A percentile compares a stretch with the other conserved stretches of the same genome.
Evolutionary conservation across 257 asterid genomes (phyloP).

Genomic region (Solanum sparsipilum): DNA sequence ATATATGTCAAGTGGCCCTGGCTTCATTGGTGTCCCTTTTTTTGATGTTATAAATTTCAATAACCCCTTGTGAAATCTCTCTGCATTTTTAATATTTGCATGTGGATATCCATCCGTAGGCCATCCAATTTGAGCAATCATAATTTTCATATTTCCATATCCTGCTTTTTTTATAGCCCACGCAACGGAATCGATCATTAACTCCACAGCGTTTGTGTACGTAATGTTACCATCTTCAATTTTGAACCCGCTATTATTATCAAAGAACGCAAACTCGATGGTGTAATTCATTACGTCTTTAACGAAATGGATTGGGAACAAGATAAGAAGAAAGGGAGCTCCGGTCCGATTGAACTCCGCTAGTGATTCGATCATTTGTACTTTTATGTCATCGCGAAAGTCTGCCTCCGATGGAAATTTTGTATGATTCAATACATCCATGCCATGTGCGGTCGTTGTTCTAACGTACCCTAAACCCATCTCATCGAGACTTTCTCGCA

Average conservation of each 20-base stretch:
- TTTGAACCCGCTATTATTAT: conserved; percentile 9
- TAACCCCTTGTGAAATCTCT: conserved; percentile 21
- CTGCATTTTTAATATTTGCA: conserved; percentile 17
- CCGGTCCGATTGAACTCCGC: background rate
- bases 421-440: background rate
- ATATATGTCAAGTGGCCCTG: conserved; percentile 24
- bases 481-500: background rate
- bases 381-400: conserved; percentile 23
- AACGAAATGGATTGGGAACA: conserved; percentile 24
- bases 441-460: conserved; percentile 11
- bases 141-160: conserved; percentile 5
- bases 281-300: conserved; percentile 3
- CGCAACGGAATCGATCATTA: conserved; percentile 22
- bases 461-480: background rate
- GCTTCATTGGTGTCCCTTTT: conserved; percentile 33
- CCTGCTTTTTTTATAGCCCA: conserved; percentile 33
- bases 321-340: background rate
- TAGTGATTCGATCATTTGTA: conserved; percentile 5
- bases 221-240: conserved; percentile 10
- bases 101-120: conserved; percentile 41
- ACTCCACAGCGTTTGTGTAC: conserved; percentile 36
- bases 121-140: conserved; percentile 51
- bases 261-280: conserved; percentile 21
- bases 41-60: conserved; percentile 17
- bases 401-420: conserved; percentile 28